Evolutionary conservation across 345 rosid genomes (phyloP).

Genomic region (Acer negundo): DNA sequence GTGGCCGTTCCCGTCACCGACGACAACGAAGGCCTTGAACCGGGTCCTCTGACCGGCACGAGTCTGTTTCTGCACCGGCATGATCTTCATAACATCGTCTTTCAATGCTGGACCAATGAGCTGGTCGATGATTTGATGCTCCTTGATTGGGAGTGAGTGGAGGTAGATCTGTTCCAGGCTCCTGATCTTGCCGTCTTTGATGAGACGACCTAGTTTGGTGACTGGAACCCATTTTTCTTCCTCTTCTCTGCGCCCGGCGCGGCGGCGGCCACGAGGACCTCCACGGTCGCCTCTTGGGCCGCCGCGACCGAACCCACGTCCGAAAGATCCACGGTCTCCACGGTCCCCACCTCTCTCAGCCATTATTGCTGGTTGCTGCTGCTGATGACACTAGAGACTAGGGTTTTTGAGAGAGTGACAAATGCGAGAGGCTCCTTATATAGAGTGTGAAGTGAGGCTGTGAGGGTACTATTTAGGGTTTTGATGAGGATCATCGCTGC

Average conservation of each 20-base stretch:
- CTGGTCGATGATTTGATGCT: conserved; percentile 74
- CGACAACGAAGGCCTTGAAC: conserved; percentile 78
- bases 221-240: conserved; percentile 88
- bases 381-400: neutral
- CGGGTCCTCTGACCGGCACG: conserved; percentile 76
- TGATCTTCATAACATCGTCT: conserved; percentile 95
- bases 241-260: conserved; percentile 62
- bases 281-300: conserved; percentile 49
- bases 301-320: conserved; percentile 66
- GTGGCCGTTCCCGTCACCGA: conserved; percentile 63
- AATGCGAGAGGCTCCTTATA: neutral
- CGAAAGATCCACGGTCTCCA: conserved; percentile 64
- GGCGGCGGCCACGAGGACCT: conserved; percentile 57
- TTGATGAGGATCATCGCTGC: no score
- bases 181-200: conserved; percentile 45
- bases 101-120: conserved; percentile 71
- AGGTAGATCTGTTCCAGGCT: conserved; percentile 45
- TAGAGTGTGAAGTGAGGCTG: no score
- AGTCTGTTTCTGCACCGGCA: conserved; percentile 90
- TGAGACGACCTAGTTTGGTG: conserved; percentile 89
- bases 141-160: conserved; percentile 72
- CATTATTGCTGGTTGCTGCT: conserved; percentile 32
- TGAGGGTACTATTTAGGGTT: no score
- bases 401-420: neutral
- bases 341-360: conserved; percentile 74